Evolutionary conservation across 495 filamentous ascomycete species (phyloP).

Genomic region (Chlorociboria aeruginascens): DNA sequence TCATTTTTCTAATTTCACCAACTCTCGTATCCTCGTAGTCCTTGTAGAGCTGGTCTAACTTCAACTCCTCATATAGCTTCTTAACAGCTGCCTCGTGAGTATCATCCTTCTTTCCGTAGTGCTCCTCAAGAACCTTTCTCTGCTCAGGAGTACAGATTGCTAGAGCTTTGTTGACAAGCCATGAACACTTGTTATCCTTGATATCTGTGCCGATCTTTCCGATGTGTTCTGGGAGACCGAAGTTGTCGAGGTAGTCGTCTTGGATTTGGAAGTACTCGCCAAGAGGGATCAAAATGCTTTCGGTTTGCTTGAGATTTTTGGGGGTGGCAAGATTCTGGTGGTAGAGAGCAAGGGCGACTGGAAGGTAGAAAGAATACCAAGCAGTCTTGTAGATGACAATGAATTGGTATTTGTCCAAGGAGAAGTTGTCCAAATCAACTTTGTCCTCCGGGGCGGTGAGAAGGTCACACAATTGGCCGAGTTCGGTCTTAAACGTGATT

Average conservation of each 20-base stretch:
- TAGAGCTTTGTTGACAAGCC: conserved; percentile 91
- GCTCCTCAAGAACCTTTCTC: conserved; percentile 64
- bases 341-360: conserved; percentile 81
- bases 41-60: conserved; percentile 68
- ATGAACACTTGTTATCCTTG: conserved; percentile 97
- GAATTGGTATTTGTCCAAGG: conserved; percentile 88
- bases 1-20: conserved; percentile 57
- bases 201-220: conserved; percentile 99
- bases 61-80: conserved; percentile 71
- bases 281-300: conserved; percentile 92
- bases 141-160: conserved; percentile 66
- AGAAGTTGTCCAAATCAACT: conserved; percentile 85
- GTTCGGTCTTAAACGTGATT: conserved; percentile 80
- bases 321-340: conserved; percentile 70
- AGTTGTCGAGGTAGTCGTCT: conserved; percentile 98
- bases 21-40: conserved; percentile 83
- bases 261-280: conserved; percentile 99
- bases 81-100: conserved; percentile 74
- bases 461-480: conserved; percentile 88
- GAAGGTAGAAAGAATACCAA: conserved; percentile 97
- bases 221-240: conserved; percentile 77
- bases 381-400: conserved; percentile 99
- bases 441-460: conserved; percentile 91
- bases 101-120: conserved; percentile 84
- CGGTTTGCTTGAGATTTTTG: conserved; percentile 71